Percentiles rank a stretch among this genome's conserved stretches.
phyloP scores from a whole-genome alignment of 75 land plant species.

The Adiantum capillusveneris region DNA sequence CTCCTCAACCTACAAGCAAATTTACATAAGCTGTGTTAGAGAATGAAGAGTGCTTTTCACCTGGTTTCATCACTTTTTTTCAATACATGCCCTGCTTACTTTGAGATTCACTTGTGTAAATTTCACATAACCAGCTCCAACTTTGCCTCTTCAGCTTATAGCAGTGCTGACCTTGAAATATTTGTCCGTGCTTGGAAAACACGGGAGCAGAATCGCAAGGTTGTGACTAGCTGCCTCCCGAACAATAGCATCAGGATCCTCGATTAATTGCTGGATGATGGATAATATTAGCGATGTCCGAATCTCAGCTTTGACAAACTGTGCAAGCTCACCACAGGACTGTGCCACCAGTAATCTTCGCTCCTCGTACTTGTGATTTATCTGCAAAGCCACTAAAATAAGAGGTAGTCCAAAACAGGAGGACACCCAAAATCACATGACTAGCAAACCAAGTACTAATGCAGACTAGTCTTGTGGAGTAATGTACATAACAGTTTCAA shows the following conservation, averaged over 20 bases:
- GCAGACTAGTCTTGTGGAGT: no score
- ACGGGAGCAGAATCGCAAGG: constrained; percentile 82
- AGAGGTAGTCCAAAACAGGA: not conserved
- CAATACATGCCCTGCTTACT: constrained; percentile 1
- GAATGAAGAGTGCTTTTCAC: not conserved
- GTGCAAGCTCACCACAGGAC: constrained; percentile 95
- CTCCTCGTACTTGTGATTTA: constrained; percentile 94
- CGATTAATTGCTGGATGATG: constrained; percentile 81
- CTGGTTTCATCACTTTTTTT: not conserved
- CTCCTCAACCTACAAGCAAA: constrained; percentile 69
- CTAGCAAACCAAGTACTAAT: no score
- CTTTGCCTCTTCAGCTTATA: constrained; percentile 71
- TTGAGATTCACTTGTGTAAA: constrained; percentile 20
- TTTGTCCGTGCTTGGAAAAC: constrained; percentile 86
- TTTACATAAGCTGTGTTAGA: no score
- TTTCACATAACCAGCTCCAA: constrained; percentile 56
- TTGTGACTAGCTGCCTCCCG: constrained; percentile 95
- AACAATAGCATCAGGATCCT: constrained; percentile 82
- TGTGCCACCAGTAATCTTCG: constrained; percentile 90
- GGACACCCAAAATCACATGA: no score
- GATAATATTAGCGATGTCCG: constrained; percentile 92
- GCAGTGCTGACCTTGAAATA: constrained; percentile 99
- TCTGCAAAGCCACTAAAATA: constrained; percentile 30
- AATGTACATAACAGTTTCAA: no score
- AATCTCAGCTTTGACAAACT: constrained; percentile 82